Percentiles rank a stretch among this genome's conserved stretches.
Evolutionary conservation across 2,329 filamentous ascomycete genomes (phyloP).

Genomic region (Cercospora zeae-maydis): DNA sequence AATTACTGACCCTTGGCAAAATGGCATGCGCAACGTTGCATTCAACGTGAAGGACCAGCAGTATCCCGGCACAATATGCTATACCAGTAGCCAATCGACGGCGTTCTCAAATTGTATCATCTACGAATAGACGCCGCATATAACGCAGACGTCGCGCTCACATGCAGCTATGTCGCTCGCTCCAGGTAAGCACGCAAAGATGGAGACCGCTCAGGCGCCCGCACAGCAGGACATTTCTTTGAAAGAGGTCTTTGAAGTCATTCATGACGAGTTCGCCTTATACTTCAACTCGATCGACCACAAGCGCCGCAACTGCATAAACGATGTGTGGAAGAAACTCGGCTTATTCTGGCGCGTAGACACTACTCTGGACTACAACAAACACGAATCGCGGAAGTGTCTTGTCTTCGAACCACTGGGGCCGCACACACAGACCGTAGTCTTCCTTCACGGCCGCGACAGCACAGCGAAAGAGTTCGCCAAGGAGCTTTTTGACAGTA

Average conservation of each 20-base stretch:
- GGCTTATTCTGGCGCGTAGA: constrained; percentile 7
- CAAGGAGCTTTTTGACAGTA: constrained; percentile 41
- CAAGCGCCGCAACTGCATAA: constrained; percentile 7
- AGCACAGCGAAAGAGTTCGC: constrained; percentile 42
- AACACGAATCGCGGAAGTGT: background rate
- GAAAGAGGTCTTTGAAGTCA: constrained; percentile 1
- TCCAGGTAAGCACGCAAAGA: background rate
- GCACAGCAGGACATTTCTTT: constrained; percentile 2
- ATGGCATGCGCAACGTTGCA: background rate
- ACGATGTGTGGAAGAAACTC: constrained; percentile 4
- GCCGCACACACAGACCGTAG: constrained; percentile 45
- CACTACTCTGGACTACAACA: background rate
- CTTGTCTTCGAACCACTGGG: constrained; percentile 5
- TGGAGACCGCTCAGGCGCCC: background rate
- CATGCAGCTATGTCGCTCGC: background rate
- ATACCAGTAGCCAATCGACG: background rate
- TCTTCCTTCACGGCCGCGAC: constrained; percentile 48
- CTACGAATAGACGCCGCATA: background rate
- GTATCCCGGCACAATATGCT: constrained; percentile 8
- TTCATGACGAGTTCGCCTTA: constrained; percentile 3
- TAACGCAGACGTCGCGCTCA: background rate
- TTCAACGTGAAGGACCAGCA: constrained; percentile 2
- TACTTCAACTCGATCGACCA: constrained; percentile 2
- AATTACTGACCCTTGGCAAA: background rate
- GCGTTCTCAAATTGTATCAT: background rate